Percentiles rank a stretch among this genome's conserved stretches.
phyloP scores from a whole-genome alignment of 1,284 basidiomycete species.

The Pseudozyma sp. region DNA sequence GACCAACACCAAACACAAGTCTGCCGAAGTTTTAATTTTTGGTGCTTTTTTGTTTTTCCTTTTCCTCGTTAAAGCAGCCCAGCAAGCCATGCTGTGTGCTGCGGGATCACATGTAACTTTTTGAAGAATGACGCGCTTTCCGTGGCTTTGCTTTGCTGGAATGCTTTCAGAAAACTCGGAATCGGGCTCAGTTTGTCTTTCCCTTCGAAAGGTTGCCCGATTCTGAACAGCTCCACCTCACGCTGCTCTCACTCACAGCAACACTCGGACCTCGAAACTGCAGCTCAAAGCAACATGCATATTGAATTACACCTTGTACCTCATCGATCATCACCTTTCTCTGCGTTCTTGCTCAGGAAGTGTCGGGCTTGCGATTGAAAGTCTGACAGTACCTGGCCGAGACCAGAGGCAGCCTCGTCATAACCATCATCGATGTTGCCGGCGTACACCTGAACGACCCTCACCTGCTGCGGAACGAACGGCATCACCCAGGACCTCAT shows the following conservation, averaged over 20 bases:
- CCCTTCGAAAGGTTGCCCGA: neutral
- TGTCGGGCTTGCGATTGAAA: constrained; percentile 2
- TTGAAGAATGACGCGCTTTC: too few relatives aligned
- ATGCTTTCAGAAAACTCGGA: constrained; percentile 1
- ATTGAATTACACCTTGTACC: neutral
- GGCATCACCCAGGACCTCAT: constrained; percentile 1
- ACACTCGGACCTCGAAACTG: neutral
- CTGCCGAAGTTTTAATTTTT: neutral
- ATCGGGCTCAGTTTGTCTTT: neutral
- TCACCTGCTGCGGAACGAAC: constrained; percentile 3
- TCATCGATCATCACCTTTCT: neutral
- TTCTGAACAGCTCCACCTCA: neutral
- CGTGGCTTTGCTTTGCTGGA: neutral
- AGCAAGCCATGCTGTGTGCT: too few relatives aligned
- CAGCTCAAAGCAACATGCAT: neutral
- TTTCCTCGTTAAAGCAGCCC: neutral
- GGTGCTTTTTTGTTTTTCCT: neutral
- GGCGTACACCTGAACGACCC: constrained; percentile 3
- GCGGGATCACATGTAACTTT: too few relatives aligned
- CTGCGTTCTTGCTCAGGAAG: constrained; percentile 4
- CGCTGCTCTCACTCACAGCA: neutral
- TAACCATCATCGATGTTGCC: constrained; percentile 14
- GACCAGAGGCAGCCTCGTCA: constrained; percentile 6
- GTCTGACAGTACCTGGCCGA: constrained; percentile 1
- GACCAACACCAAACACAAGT: neutral